These are phyloP conservation scores for Nymphaea thermarum DNA, from an alignment of 164 flowering plant species.

Conservation along the genomic window DNA sequence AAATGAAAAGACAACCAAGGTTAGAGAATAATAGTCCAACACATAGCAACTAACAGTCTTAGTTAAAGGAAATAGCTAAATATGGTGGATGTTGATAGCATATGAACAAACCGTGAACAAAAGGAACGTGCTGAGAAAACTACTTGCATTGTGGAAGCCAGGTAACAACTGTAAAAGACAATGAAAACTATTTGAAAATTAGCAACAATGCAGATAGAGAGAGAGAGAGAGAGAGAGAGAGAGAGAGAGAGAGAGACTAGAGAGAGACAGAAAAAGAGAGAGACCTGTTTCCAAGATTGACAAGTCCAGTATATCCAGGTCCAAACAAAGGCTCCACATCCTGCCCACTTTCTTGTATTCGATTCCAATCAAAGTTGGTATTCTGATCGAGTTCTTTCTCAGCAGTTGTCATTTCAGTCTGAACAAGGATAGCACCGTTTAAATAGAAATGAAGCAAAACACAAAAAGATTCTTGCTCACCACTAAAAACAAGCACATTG, in stretches of 20 bases:
- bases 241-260: conserved; percentile 21
- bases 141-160: conserved; percentile 96
- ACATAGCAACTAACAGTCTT: not conserved
- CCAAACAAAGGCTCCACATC: conserved; percentile 82
- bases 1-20: conserved; percentile 2
- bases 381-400: conserved; percentile 97
- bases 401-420: conserved; percentile 99
- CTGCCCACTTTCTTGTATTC: conserved; percentile 96
- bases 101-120: conserved; percentile 42
- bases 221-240: not conserved
- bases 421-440: conserved; percentile 2
- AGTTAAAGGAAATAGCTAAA: no score
- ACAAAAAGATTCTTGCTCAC: no score
- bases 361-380: conserved; percentile 96
- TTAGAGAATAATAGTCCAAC: not conserved
- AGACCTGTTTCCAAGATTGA: conserved; percentile 96
- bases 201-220: not conserved
- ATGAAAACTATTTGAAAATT: not conserved
- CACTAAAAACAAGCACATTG: no score
- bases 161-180: conserved; percentile 58
- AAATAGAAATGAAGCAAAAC: no score
- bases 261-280: not conserved
- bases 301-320: conserved; percentile 96
- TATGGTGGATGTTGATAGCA: not conserved
- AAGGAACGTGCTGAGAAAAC: conserved; percentile 68